phyloP scores from a whole-genome alignment of 768 basidiomycete species.

The Cyathus striatus region DNA sequence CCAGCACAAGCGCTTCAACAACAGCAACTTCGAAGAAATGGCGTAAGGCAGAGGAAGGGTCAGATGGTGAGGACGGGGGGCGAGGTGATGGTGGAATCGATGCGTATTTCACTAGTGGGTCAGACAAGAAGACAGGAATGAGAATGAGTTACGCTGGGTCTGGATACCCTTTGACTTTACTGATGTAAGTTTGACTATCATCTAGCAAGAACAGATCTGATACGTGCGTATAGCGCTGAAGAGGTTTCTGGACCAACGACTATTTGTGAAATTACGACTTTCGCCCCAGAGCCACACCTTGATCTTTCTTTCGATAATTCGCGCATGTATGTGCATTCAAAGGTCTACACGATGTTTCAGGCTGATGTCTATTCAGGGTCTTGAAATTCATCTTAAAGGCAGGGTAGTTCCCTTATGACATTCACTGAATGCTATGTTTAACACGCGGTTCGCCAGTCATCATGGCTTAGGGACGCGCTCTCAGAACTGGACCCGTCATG shows the following conservation, averaged over 20 bases:
- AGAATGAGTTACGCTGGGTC: constrained; percentile 75
- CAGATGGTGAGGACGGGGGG: constrained; percentile 35
- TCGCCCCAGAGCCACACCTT: constrained; percentile 75
- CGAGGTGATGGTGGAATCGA: constrained; percentile 43
- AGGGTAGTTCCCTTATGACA: neutral
- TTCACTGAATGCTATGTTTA: neutral
- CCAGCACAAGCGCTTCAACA: constrained; percentile 19
- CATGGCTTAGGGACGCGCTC: constrained; percentile 90
- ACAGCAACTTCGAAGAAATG: constrained; percentile 40
- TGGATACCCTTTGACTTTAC: constrained; percentile 72
- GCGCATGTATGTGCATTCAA: constrained; percentile 41
- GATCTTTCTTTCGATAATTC: constrained; percentile 76
- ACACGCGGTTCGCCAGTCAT: constrained; percentile 44
- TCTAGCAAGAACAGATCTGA: neutral
- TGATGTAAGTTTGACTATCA: constrained; percentile 55
- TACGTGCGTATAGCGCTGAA: constrained; percentile 47
- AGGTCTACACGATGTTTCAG: neutral
- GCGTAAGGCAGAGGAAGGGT: constrained; percentile 41
- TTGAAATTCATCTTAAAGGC: constrained; percentile 87
- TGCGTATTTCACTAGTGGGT: constrained; percentile 45
- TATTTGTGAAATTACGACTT: constrained; percentile 82
- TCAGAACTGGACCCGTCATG: constrained; percentile 88
- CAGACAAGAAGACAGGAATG: constrained; percentile 76
- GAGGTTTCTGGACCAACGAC: constrained; percentile 80
- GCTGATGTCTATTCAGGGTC: constrained; percentile 33